A percentile compares a stretch with the other conserved stretches of the same genome.
Conservation (phyloP, 169 alveolate genomes). For the Eimeria tenella region DNA sequence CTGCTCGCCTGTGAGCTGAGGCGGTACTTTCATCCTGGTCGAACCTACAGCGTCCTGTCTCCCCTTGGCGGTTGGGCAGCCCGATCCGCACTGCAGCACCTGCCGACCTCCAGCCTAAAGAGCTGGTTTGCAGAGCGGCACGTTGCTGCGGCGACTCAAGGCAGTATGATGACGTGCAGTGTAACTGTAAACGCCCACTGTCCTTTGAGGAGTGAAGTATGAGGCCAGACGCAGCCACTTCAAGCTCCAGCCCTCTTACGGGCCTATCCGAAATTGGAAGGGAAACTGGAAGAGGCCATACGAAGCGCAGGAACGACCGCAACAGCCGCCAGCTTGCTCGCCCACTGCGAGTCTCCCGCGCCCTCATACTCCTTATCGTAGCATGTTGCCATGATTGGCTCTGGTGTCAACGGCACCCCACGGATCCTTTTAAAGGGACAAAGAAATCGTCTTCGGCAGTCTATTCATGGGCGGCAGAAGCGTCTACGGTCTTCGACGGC, state of each 20-base stretch:
- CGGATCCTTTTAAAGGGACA: no score
- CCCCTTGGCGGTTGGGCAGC: no score
- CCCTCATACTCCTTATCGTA: not conserved
- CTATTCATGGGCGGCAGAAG: not conserved
- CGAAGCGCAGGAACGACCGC: no score
- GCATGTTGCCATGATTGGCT: conserved; percentile 15
- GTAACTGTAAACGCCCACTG: no score
- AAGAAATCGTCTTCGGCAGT: not conserved
- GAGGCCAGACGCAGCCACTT: not conserved
- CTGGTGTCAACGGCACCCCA: not conserved
- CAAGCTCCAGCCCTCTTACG: not conserved
- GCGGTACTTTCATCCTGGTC: no score
- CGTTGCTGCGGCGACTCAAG: not conserved
- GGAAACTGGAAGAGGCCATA: no score
- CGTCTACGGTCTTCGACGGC: conserved; percentile 15
- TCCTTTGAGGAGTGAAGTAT: not conserved
- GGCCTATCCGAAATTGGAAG: no score
- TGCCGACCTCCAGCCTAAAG: no score
- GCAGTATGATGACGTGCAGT: no score
- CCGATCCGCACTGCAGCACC: no score
- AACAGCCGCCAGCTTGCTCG: not conserved
- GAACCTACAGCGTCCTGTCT: no score
- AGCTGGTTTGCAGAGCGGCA: not conserved
- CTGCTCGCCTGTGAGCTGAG: no score
- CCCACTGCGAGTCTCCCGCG: not conserved